Evolutionary conservation across 164 flowering plant species (phyloP), one percentile per base, ranked within the genome.

Genomic region (Magnolia officinalis): DNA sequence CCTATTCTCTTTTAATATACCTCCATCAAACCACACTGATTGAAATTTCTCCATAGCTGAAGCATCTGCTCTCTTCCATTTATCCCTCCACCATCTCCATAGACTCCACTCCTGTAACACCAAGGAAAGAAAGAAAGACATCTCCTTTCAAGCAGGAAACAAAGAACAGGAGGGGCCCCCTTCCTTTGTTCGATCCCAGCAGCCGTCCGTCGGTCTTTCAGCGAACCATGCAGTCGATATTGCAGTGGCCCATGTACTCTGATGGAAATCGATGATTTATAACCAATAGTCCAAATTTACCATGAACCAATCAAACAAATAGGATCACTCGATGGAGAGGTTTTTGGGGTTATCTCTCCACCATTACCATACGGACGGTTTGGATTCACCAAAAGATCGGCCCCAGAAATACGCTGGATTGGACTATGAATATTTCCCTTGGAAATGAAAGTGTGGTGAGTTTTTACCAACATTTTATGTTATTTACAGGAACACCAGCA

Each of bases 401-500:
- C 9, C 31, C 13, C 6, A 66, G 31, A 66, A 23, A 8, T 23
- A 20, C 26, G 4, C 1, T 4, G 31, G 21, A 26, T 21, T 21
- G 69, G 26, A 26, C 13, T 3, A 0, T 0, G 6, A 66, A 66
- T 24, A 26, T 66, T 7, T 5, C 31, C 61, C 18, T 23, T 10
- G 14, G 29, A 29, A 31, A 5, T 29, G 51, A 68, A 29, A 68
- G 37, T 37, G 8, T 31, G 72, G 24, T 72, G 51, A 75, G 76
- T 63, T 67, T 37, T 75, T 78, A 86, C 90, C 84, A 78, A 87
- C 92, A 83, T 86, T 82, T 80, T 78, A 81, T 83, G 77, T 88
- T 89, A 86, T 88, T 86, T 88, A 88, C 90, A 90, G 74, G 18
- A 76, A 72, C 73, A 76, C 80, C 81, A 67, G 71, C 78, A 45